Conservation (phyloP, 306 rosid genomes). For the Begonia masoniana region DNA sequence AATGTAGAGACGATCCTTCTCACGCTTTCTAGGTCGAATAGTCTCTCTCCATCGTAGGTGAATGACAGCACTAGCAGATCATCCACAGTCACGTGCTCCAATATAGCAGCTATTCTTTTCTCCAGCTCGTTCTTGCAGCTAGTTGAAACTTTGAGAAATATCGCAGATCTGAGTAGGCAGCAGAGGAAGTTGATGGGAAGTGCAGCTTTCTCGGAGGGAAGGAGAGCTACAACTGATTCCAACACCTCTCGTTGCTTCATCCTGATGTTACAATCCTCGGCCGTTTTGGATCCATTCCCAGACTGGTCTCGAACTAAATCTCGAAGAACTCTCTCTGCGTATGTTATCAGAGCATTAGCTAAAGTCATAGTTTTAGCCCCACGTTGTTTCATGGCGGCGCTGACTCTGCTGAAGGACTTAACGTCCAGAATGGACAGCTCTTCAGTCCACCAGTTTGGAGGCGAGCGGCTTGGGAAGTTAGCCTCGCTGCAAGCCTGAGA, state of each 20-base stretch:
- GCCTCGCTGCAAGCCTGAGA: constrained; percentile 45
- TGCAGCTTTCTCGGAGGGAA: constrained; percentile 61
- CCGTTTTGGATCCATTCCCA: constrained; percentile 22
- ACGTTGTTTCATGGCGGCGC: constrained; percentile 44
- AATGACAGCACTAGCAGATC: constrained; percentile 57
- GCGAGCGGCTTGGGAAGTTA: constrained; percentile 56
- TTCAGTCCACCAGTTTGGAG: constrained; percentile 92
- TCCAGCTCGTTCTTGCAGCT: constrained; percentile 54
- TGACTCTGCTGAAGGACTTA: constrained; percentile 35
- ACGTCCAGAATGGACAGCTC: constrained; percentile 51
- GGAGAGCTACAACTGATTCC: constrained; percentile 40
- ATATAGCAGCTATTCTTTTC: constrained; percentile 38
- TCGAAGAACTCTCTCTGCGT: constrained; percentile 54
- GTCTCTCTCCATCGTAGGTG: constrained; percentile 74
- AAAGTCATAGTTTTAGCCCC: constrained; percentile 38
- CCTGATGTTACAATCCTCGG: constrained; percentile 13
- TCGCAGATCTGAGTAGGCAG: constrained; percentile 74
- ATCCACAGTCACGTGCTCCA: constrained; percentile 69
- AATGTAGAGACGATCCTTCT: constrained; percentile 48
- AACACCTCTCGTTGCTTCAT: constrained; percentile 41
- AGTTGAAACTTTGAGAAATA: constrained; percentile 37
- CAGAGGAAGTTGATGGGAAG: constrained; percentile 83
- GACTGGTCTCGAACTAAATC: constrained; percentile 77
- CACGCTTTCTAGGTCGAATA: constrained; percentile 65
- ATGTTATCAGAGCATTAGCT: constrained; percentile 54